Base-by-base conservation (phyloP, 768 basidiomycete species). In the Serendipita sp. region DNA sequence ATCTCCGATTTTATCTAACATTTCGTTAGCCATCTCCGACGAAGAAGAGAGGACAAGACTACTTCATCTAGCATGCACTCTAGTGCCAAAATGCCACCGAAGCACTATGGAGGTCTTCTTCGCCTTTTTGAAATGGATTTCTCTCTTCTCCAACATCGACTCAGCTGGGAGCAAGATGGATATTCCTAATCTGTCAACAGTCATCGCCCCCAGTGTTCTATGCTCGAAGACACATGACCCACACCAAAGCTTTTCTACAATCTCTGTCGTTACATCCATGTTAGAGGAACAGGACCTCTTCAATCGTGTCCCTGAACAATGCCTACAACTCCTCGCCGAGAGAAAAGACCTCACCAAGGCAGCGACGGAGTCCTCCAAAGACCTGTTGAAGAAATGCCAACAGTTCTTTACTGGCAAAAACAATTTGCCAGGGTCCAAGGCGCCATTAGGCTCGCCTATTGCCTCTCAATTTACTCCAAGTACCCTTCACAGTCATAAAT, bases 151-250 rank as follows among this genome's bases (percentile, higher is more conserved):
- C 58, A 95, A 99, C 75, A 84, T 94, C 78, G 94, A 97, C 71
- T 89, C 91, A 71, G 97, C 94, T 0, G 94, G 94, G 46, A 94
- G 90, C 76, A 94, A 95, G 77, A 99, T 99, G 96, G 96, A 99
- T 74, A 78, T 98, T 56, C 81, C 81, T 15, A 99, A 99, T 74
- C 81, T 99, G 69, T 92, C 96, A 41, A 97, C 92, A 7, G 95
- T 98, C 74, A 94, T 98, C 69, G 88, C 89, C 71, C 96, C 96
- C 24, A 97, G 92, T 71, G 97, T 99, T 68, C 83, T 99, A 41
- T 97, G 94, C 74, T 74, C 78, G 28, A 81, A 88, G 65, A 64
- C 4, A 8, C 82, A 85, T 64, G 88, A 97, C 70, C 86, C 91
- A 1, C 94, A 95, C 74, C 93, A 97, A 73, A 96, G 92, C 68